These are phyloP conservation scores for Crithidia thermophila DNA, from an alignment of 208 protist genomes.

Conservation along the genomic window DNA sequence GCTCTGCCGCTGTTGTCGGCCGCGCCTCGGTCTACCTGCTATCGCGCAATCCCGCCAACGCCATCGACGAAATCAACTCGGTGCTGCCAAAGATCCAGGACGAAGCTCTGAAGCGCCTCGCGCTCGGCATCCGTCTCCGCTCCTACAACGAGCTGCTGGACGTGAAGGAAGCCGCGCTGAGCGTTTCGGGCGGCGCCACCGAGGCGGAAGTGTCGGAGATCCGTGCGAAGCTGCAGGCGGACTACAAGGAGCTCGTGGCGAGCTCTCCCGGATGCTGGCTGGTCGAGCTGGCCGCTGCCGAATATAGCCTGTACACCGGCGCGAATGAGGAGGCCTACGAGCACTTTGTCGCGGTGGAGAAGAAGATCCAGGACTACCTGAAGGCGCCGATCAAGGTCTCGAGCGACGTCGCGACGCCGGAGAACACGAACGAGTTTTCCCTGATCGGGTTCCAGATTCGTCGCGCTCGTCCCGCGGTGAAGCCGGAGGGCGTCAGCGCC, in stretches of 20 bases:
- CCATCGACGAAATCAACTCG: slow-evolving; percentile 63
- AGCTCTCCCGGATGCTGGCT: slow-evolving; percentile 79
- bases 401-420: slow-evolving; percentile 45
- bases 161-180: slow-evolving; percentile 73
- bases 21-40: slow-evolving; percentile 55
- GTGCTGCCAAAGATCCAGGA: slow-evolving; percentile 71
- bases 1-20: slow-evolving; percentile 50
- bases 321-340: slow-evolving; percentile 61
- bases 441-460: slow-evolving; percentile 67
- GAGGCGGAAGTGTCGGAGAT: slow-evolving; percentile 79
- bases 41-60: slow-evolving; percentile 46
- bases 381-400: slow-evolving; percentile 35
- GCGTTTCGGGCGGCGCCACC: slow-evolving; percentile 72
- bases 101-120: slow-evolving; percentile 57
- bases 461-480: slow-evolving; percentile 42
- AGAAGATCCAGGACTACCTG: slow-evolving; percentile 60
- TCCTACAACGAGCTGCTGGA: slow-evolving; percentile 75
- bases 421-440: slow-evolving; percentile 69
- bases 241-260: slow-evolving; percentile 65
- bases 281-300: slow-evolving; percentile 65
- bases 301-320: slow-evolving; percentile 82
- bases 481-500: slow-evolving; percentile 33
- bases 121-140: slow-evolving; percentile 67
- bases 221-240: slow-evolving; percentile 48
- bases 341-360: slow-evolving; percentile 57